These are phyloP conservation scores for Dactylellina parvicollis DNA, from an alignment of 2,329 filamentous ascomycete genomes.

Conservation along the genomic window DNA sequence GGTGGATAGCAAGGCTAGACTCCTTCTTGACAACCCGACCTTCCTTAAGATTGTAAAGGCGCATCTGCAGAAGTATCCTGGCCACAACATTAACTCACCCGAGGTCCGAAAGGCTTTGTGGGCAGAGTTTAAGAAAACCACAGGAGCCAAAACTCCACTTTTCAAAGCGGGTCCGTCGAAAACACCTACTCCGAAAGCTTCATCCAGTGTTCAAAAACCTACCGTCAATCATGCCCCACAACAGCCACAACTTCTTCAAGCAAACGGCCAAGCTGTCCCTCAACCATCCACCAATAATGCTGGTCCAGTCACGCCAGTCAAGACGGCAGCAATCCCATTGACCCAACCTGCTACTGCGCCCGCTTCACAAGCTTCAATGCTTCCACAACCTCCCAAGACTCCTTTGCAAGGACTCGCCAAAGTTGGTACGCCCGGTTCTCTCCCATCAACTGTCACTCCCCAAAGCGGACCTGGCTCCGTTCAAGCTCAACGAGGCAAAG, in stretches of 20 bases:
- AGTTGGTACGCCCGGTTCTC: neutral
- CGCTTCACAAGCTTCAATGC: conserved; percentile 2
- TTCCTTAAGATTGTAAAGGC: conserved; percentile 42
- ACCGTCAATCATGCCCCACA: neutral
- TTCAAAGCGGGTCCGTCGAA: conserved; percentile 3
- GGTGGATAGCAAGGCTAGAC: conserved; percentile 31
- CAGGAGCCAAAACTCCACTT: conserved; percentile 11
- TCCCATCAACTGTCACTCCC: neutral
- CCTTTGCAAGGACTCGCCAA: conserved; percentile 4
- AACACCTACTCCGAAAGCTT: conserved; percentile 19
- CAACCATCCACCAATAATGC: neutral
- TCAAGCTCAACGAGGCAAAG: conserved; percentile 11
- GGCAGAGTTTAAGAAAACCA: conserved; percentile 36
- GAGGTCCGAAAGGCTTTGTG: conserved; percentile 35
- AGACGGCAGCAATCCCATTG: conserved; percentile 1
- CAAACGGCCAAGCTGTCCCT: neutral
- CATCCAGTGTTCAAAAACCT: neutral
- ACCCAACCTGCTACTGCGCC: neutral
- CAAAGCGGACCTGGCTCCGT: neutral
- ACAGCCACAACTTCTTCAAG: neutral
- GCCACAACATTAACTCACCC: conserved; percentile 38
- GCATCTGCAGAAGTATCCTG: conserved; percentile 31
- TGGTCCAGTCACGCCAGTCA: neutral
- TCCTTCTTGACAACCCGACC: conserved; percentile 34
- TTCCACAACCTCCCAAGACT: conserved; percentile 4